These are phyloP conservation scores for Ilex paraguariensis DNA, from an alignment of 305 asterid genomes.

Conservation along the genomic window DNA sequence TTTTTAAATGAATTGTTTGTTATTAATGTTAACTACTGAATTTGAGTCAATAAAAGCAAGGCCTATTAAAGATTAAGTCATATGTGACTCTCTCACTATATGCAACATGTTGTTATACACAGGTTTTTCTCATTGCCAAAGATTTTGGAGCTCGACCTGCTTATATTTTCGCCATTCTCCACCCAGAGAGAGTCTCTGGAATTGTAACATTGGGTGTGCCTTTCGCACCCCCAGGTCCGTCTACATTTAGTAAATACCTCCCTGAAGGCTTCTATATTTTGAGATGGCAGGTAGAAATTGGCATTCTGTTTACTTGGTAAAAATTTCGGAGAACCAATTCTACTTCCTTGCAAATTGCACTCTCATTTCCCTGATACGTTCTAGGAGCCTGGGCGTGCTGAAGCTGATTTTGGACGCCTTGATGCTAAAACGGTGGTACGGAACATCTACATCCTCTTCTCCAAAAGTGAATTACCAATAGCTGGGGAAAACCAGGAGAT, in stretches of 20 bases:
- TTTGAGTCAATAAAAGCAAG: too few relatives aligned
- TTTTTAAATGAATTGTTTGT: too few relatives aligned
- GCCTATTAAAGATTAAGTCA: too few relatives aligned
- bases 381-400: conserved; percentile 68
- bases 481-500: conserved; percentile 45
- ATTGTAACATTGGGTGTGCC: conserved; percentile 38
- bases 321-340: too few relatives aligned
- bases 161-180: conserved; percentile 21
- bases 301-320: neutral
- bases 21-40: too few relatives aligned
- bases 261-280: conserved; percentile 67
- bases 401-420: conserved; percentile 60
- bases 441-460: conserved; percentile 51
- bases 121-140: conserved; percentile 32
- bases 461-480: conserved; percentile 44
- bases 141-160: conserved; percentile 38
- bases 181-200: conserved; percentile 36
- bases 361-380: neutral
- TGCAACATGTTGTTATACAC: neutral
- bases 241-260: conserved; percentile 10
- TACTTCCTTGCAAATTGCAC: too few relatives aligned
- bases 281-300: conserved; percentile 49
- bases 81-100: too few relatives aligned
- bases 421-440: conserved; percentile 51
- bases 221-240: conserved; percentile 22